Evolutionary conservation across 78 protist species (phyloP).

Genomic region (Mantamonas sphyraenae): DNA sequence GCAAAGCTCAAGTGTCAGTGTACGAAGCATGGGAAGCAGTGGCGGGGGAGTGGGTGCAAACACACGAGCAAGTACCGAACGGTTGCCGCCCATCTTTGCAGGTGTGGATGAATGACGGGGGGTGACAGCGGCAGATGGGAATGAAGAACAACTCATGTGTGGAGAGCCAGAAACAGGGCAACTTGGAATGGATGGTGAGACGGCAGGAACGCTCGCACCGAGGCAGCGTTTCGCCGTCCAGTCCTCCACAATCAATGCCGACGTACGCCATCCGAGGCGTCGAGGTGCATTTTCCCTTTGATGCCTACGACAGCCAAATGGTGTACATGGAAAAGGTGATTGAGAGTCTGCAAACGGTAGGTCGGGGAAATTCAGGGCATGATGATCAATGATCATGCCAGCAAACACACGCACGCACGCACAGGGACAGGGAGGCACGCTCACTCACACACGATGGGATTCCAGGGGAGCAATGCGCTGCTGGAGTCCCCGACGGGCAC

Average conservation of each 20-base stretch:
- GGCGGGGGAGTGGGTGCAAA: too few relatives aligned
- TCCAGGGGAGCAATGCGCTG: slow-evolving; percentile 51
- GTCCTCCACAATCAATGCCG: not conserved
- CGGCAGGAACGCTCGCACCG: too few relatives aligned
- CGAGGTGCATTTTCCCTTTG: slow-evolving; percentile 10
- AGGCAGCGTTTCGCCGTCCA: too few relatives aligned
- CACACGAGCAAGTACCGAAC: too few relatives aligned
- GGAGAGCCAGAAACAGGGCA: too few relatives aligned
- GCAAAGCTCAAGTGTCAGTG: too few relatives aligned
- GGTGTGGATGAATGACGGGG: not conserved
- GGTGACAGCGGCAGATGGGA: not conserved
- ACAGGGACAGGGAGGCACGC: slow-evolving; percentile 1
- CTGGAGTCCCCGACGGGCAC: slow-evolving; percentile 92
- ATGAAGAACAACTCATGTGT: not conserved
- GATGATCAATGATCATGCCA: too few relatives aligned
- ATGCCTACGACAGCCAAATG: not conserved
- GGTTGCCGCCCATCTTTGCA: too few relatives aligned
- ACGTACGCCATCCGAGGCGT: not conserved
- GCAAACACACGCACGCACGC: too few relatives aligned
- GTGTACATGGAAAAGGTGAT: slow-evolving; percentile 31
- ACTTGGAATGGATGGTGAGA: too few relatives aligned
- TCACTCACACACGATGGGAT: not conserved
- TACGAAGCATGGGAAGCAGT: too few relatives aligned
- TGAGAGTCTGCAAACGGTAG: slow-evolving; percentile 21
- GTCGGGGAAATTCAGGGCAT: not conserved